These are phyloP conservation scores for apple (Malus domestica) DNA, from an alignment of 306 rosid genomes.

Conservation along the genomic window ASM211411v1 NC_041800.1:31074233-31074732, in stretches of 20 bases:
- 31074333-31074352: slow-evolving; percentile 10
- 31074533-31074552: slow-evolving; percentile 25
- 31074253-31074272: neutral
- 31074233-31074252: slow-evolving; percentile 9
- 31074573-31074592: neutral
- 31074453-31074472: slow-evolving; percentile 1
- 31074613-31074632: neutral
- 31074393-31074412: no score
- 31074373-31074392: no score
- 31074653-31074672: neutral
- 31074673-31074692: neutral
- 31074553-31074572: slow-evolving; percentile 19
- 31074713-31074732: no score
- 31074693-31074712: no score
- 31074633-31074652: no score
- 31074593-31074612: neutral
- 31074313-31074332: neutral
- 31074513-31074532: slow-evolving; percentile 5
- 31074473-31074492: slow-evolving; percentile 16
- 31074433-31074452: neutral
- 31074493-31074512: neutral
- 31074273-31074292: slow-evolving; percentile 13
- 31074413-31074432: no score
- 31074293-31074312: neutral
- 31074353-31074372: slow-evolving; percentile 9